Percentiles rank a stretch among this genome's conserved stretches.
Conservation (phyloP, 495 filamentous ascomycete species). For the Cryomyces antarcticus region DNA sequence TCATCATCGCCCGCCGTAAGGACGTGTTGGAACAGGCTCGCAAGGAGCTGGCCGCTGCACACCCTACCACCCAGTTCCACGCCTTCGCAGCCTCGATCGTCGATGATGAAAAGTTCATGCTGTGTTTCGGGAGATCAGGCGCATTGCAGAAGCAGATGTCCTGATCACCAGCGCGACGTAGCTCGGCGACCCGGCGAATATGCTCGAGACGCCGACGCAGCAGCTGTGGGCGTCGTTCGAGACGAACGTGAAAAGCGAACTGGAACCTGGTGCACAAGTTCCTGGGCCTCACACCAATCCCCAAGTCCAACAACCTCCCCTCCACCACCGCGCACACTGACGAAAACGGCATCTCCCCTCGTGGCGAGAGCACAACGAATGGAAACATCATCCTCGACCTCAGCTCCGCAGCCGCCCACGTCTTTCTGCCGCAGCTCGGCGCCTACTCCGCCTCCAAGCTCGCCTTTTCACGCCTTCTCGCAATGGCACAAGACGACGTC, state of each 20-base stretch:
- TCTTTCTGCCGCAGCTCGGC: background rate
- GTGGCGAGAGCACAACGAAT: no score
- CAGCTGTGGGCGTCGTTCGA: conserved; percentile 18
- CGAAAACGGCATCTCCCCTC: conserved; percentile 10
- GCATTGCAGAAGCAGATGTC: conserved; percentile 14
- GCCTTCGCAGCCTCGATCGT: no score
- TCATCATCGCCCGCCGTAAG: conserved; percentile 12
- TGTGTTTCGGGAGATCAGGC: background rate
- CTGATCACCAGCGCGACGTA: conserved; percentile 12
- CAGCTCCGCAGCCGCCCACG: no score
- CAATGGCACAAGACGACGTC: no score
- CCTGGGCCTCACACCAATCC: conserved; percentile 20
- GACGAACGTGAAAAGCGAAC: conserved; percentile 20
- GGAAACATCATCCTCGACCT: no score
- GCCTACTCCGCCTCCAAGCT: conserved; percentile 24
- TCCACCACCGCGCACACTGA: conserved; percentile 21
- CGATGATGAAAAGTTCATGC: no score
- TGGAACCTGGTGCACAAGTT: conserved; percentile 17
- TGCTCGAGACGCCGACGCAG: conserved; percentile 13
- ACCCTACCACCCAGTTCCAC: no score
- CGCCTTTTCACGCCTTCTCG: conserved; percentile 21
- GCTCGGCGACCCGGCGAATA: background rate
- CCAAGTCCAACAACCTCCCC: conserved; percentile 20
- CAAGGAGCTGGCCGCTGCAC: background rate
- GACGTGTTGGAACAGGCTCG: conserved; percentile 16